Evolutionary conservation across 371 early-diverging fungal species (phyloP), one percentile per base, ranked within the genome.

Genomic region (Mortierella sp.): DNA sequence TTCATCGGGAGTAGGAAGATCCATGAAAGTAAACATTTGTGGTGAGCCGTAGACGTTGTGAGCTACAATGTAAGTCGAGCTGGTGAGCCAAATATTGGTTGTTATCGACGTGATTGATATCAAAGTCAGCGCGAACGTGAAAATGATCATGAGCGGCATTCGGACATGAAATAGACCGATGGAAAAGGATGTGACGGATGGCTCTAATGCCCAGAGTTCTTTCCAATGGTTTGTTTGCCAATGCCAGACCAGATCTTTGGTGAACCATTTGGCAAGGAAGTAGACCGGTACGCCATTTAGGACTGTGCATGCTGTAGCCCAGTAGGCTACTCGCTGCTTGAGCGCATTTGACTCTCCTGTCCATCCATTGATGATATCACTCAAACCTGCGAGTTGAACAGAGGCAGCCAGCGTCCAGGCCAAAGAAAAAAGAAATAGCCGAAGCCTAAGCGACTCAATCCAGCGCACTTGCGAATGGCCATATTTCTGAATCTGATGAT

Each of bases 201-300:
- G 53, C 29, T 53, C 28, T 9, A 53, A 53, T 3, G 28, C 53
- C 53, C 53, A 53, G 7, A 53, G 53, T 29, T 53, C 28, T 28
- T 28, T 53, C 53, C 23, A 8, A 9, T 53, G 53, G 12, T 53
- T 53, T 15, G 53, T 28, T 3, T 53, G 53, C 53, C 53, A 53
- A 19, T 53, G 53, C 53, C 53, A 53, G 15, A 53, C 53, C 8
- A 53, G 23, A 10, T 53, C 53, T 28, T 53, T 53, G 53, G 53
- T 53, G 53, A 53, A 53, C 53, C 53, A 53, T 28, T 53, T 23
- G 26, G 53, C 53, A 23, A 53, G 28, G 26, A 53, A 53, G 28
- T 26, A 53, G 53, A 53, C 28, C 10, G 9, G 26, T 1, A 28
- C 28, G 10, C 53, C 53, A 19, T 53, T 26, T 12, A 53, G 53